A percentile compares a stretch with the other conserved stretches of the same genome.
Conservation (phyloP, 2,329 filamentous ascomycete genomes). For the Verticillium tricorpus region DNA sequence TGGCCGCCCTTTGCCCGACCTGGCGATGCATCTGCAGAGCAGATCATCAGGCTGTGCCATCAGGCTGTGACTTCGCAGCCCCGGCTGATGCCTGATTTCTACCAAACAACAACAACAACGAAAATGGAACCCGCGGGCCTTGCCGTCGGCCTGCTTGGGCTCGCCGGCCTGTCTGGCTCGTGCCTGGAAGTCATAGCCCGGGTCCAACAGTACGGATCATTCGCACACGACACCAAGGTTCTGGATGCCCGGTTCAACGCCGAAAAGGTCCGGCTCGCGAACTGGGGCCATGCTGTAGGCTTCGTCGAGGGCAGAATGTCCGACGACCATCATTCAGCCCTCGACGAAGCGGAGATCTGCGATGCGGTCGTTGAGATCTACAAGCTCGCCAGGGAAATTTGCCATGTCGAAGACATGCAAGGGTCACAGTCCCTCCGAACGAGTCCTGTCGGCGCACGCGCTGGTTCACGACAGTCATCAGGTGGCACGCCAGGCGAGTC, state of each 20-base stretch:
- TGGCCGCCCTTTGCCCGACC: too few relatives aligned
- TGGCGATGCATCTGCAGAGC: too few relatives aligned
- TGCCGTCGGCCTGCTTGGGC: slow-evolving; percentile 11
- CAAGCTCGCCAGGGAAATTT: slow-evolving; percentile 2
- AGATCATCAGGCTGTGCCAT: background rate
- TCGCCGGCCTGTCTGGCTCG: slow-evolving; percentile 15
- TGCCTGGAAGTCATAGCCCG: slow-evolving; percentile 15
- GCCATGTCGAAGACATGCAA: background rate
- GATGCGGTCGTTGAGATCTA: slow-evolving; percentile 3
- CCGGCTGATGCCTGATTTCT: background rate
- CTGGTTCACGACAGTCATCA: background rate
- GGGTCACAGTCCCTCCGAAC: background rate
- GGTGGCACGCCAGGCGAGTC: background rate
- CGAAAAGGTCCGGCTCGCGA: slow-evolving; percentile 10
- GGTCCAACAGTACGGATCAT: slow-evolving; percentile 12
- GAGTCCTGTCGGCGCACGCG: background rate
- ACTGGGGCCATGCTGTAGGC: slow-evolving; percentile 17
- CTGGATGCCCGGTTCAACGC: slow-evolving; percentile 12
- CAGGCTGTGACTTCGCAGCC: background rate
- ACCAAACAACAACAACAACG: background rate
- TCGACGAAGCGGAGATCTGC: slow-evolving; percentile 5
- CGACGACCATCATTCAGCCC: slow-evolving; percentile 6
- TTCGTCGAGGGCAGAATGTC: slow-evolving; percentile 1
- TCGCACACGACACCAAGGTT: slow-evolving; percentile 7
- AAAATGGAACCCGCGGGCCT: slow-evolving; percentile 15